These are phyloP conservation scores for Neonectria ditissima DNA, from an alignment of 2,329 filamentous ascomycete species.

Conservation along the genomic window DNA sequence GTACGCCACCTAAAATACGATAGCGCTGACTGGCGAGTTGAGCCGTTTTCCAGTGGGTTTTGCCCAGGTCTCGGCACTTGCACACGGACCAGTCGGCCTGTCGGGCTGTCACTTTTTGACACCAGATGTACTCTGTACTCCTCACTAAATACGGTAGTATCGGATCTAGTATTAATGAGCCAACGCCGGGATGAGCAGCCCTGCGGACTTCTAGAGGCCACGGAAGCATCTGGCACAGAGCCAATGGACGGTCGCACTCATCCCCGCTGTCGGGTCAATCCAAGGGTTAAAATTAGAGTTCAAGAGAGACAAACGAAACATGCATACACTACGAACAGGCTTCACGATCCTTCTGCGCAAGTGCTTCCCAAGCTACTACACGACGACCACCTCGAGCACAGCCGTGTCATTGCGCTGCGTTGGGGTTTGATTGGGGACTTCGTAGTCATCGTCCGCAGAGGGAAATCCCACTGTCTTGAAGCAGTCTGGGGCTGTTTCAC, in stretches of 20 bases:
- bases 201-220: constrained; percentile 7
- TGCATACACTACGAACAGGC: background rate
- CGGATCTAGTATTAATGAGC: background rate
- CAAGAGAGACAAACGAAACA: background rate
- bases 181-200: background rate
- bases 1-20: constrained; percentile 1
- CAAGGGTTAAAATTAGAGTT: constrained; percentile 18
- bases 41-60: background rate
- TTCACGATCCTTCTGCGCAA: background rate
- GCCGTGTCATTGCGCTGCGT: background rate
- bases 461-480: background rate
- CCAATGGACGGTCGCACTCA: background rate
- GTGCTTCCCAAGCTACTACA: background rate
- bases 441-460: background rate
- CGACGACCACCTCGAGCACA: background rate
- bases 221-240: background rate
- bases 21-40: constrained; percentile 1
- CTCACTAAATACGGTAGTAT: background rate
- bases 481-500: background rate
- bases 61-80: constrained; percentile 14
- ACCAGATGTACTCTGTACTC: background rate
- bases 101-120: background rate
- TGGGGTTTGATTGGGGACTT: background rate
- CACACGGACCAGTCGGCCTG: background rate
- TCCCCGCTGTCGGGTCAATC: background rate